A percentile compares a stretch with the other conserved stretches of the same genome.
phyloP scores from a whole-genome alignment of 257 asterid species.

The Nicotiana attenuata region DNA sequence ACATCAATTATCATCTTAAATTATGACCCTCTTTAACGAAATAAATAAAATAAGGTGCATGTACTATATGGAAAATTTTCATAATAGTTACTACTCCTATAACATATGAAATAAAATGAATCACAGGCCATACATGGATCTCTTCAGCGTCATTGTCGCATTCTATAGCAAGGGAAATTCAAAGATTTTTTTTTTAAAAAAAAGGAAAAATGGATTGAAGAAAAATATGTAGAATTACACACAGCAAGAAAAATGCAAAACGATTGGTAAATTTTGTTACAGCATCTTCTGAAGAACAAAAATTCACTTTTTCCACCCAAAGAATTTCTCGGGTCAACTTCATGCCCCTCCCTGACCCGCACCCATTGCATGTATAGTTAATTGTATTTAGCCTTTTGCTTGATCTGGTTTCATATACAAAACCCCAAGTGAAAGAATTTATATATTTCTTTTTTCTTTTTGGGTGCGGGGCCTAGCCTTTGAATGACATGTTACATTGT shows the following conservation, averaged over 20 bases:
- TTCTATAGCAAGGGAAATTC: not conserved
- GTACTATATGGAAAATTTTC: no score
- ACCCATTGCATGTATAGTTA: slow-evolving; percentile 13
- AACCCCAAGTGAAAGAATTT: slow-evolving; percentile 16
- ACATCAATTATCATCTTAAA: no score
- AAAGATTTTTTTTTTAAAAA: not conserved
- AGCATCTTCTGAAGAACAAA: slow-evolving; percentile 3
- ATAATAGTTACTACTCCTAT: no score
- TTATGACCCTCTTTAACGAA: no score
- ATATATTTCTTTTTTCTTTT: not conserved
- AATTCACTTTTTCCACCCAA: slow-evolving; percentile 10
- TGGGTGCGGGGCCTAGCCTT: not conserved
- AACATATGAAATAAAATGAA: not conserved
- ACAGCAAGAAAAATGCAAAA: not conserved
- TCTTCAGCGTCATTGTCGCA: not conserved
- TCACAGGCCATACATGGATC: slow-evolving; percentile 7
- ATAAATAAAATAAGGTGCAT: no score
- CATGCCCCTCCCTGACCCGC: slow-evolving; percentile 42
- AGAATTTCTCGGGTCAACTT: slow-evolving; percentile 50
- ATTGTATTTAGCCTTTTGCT: slow-evolving; percentile 22
- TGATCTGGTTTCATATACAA: slow-evolving; percentile 33
- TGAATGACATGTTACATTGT: slow-evolving; percentile 6
- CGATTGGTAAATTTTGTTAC: slow-evolving; percentile 14
- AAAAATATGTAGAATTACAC: not conserved
- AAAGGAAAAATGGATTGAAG: not conserved